These are phyloP conservation scores for Termitomyces bulborhizus DNA, from an alignment of 768 basidiomycete species.

Conservation along the genomic window DNA sequence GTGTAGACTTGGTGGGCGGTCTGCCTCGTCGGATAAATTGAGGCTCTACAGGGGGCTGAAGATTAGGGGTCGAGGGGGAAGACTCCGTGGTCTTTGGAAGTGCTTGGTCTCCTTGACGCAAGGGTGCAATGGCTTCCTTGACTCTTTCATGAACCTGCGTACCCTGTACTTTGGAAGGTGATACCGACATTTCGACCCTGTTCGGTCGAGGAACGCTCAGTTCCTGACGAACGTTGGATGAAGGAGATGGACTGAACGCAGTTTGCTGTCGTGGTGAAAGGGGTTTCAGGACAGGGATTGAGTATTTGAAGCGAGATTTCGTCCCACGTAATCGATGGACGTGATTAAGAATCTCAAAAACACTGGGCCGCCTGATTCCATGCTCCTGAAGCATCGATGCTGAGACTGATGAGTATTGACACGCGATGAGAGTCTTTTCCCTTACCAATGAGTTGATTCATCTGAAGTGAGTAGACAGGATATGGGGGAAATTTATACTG, in stretches of 20 bases:
- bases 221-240: conserved; percentile 16
- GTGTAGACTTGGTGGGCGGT: conserved; percentile 7
- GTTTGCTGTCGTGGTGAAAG: conserved; percentile 33
- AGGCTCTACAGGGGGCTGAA: conserved; percentile 23
- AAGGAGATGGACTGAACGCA: conserved; percentile 20
- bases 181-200: conserved; percentile 15
- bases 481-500: conserved; percentile 91
- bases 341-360: conserved; percentile 78
- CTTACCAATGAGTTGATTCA: conserved; percentile 81
- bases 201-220: conserved; percentile 20
- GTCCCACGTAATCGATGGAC: conserved; percentile 88
- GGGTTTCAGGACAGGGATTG: conserved; percentile 41
- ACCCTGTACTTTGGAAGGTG: conserved; percentile 40
- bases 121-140: conserved; percentile 72
- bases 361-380: conserved; percentile 76
- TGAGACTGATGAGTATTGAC: conserved; percentile 24
- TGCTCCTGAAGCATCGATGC: conserved; percentile 92
- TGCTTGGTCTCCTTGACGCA: conserved; percentile 60
- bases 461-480: conserved; percentile 76
- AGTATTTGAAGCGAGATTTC: conserved; percentile 72
- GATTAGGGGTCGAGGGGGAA: conserved; percentile 27
- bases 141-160: conserved; percentile 72
- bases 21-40: conserved; percentile 12
- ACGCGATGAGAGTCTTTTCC: background rate
- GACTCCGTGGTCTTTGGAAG: conserved; percentile 22